phyloP scores from a whole-genome alignment of 2,329 filamentous ascomycete species.

The Nothophoma quercina region DNA sequence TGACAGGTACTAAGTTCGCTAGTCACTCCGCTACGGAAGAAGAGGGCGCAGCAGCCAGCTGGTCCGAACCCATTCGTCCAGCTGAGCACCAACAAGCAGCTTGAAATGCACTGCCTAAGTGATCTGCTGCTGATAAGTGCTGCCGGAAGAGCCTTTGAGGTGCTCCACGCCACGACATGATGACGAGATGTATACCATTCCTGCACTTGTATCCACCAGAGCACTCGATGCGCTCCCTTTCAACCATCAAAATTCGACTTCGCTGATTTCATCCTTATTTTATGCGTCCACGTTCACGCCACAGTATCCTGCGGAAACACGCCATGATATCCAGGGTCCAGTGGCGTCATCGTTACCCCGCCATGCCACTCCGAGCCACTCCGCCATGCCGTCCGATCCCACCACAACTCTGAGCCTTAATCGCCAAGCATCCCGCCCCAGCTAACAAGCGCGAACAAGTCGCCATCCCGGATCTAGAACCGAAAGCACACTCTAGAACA shows the following conservation, averaged over 20 bases:
- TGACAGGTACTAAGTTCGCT: not conserved
- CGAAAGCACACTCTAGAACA: conserved; percentile 6
- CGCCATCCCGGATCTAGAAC: conserved; percentile 21
- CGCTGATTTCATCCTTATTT: not conserved
- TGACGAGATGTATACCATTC: not conserved
- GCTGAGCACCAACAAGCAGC: too few relatives aligned
- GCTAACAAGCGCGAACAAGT: not conserved
- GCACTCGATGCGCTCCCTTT: not conserved
- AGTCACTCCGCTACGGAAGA: not conserved
- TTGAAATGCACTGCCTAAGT: too few relatives aligned
- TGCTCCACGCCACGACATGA: not conserved
- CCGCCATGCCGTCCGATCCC: conserved; percentile 5
- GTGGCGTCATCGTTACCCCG: conserved; percentile 23
- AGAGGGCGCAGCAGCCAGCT: not conserved
- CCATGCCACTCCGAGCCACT: conserved; percentile 22
- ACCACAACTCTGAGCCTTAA: conserved; percentile 10
- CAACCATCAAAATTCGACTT: not conserved
- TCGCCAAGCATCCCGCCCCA: conserved; percentile 23
- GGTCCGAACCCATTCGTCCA: not conserved
- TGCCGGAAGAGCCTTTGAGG: not conserved
- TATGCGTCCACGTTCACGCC: not conserved
- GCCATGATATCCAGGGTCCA: not conserved
- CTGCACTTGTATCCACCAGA: not conserved
- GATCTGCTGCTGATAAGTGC: not conserved
- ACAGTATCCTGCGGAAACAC: not conserved